Evolutionary conservation across 495 filamentous ascomycete genomes (phyloP).

Genomic region (Lophiostoma macrostomum): DNA sequence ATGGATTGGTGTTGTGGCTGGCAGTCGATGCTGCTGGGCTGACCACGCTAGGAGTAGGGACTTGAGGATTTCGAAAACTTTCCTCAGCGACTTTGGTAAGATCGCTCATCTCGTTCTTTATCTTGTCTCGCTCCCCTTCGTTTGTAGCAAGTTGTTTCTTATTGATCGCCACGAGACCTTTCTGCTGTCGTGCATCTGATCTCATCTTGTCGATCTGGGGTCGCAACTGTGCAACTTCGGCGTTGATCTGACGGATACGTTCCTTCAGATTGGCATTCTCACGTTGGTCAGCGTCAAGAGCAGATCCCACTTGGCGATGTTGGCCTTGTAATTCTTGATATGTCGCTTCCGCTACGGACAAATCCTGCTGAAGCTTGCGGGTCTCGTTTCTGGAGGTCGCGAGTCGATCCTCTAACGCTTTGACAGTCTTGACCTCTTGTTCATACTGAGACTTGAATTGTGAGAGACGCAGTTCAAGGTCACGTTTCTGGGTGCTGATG

Average conservation of each 20-base stretch:
- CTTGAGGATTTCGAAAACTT: conserved; percentile 30
- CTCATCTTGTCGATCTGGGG: conserved; percentile 87
- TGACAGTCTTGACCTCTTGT: conserved; percentile 83
- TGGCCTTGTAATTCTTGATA: conserved; percentile 83
- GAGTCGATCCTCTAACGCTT: conserved; percentile 78
- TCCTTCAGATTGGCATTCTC: conserved; percentile 87
- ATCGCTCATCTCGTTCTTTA: conserved; percentile 72
- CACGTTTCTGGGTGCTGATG: conserved; percentile 77
- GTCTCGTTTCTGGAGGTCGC: conserved; percentile 72
- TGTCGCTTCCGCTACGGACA: conserved; percentile 73
- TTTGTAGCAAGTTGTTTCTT: conserved; percentile 92
- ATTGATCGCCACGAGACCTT: conserved; percentile 92
- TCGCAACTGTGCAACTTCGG: conserved; percentile 75
- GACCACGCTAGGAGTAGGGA: conserved; percentile 45
- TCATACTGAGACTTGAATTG: conserved; percentile 86
- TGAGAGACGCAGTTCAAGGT: conserved; percentile 81
- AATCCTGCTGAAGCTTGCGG: conserved; percentile 75
- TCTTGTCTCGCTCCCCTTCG: conserved; percentile 80
- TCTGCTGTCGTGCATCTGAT: conserved; percentile 86
- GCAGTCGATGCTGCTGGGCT: conserved; percentile 73
- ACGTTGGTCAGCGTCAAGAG: conserved; percentile 79
- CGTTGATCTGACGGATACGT: conserved; percentile 75
- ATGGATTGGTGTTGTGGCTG: conserved; percentile 82
- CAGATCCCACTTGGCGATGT: conserved; percentile 68
- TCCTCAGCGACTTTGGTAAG: conserved; percentile 45